Base-by-base conservation (phyloP, 371 early-diverging fungal species). In the Conidiobolus coronatus region DNA sequence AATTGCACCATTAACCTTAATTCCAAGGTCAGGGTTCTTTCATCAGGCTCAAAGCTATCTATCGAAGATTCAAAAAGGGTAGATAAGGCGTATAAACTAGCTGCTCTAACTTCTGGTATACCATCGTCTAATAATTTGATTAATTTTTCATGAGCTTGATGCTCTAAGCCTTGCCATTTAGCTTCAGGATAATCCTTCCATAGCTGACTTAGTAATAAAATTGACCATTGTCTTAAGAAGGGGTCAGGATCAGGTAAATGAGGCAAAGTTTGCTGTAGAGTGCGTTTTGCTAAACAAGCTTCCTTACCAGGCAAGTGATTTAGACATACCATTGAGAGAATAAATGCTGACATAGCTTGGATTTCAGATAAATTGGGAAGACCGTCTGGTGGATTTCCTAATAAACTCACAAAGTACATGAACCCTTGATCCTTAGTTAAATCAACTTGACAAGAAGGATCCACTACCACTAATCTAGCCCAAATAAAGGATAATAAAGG, bases 401-500 rank as follows among this genome's bases (percentile, higher is more conserved):
- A 59, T 36, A 92, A 83, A 48, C 77, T 81, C 50, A 91, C 73
- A 65, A 95, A 95, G 59, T 95, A 94, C 17, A 77, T 71, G 56
- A 76, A 89, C 12, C 88, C 92, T 50, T 80, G 80, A 59, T 86
- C 86, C 59, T 90, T 91, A 43, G 90, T 62, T 35, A 95, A 63
- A 56, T 94, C 94, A 23, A 73, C 76, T 54, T 84, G 88, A 59
- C 88, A 84, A 9, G 78, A 73, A 20, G 68, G 65, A 55, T 96
- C 96, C 0, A 89, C 89, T 0, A 92, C 92, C 33, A 92, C 63
- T 42, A 96, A 78, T 50, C 89, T 77, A 13, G 93, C 86, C 94
- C 96, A 96, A 45, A 96, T 91, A 52, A 93, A 87, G 1, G 88
- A 86, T 24, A 96, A 68, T 12, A 91, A 81, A 19, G 88, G 88